Base-by-base conservation (phyloP, 2,329 filamentous ascomycete species). In the Pseudonectria foliicola region DNA sequence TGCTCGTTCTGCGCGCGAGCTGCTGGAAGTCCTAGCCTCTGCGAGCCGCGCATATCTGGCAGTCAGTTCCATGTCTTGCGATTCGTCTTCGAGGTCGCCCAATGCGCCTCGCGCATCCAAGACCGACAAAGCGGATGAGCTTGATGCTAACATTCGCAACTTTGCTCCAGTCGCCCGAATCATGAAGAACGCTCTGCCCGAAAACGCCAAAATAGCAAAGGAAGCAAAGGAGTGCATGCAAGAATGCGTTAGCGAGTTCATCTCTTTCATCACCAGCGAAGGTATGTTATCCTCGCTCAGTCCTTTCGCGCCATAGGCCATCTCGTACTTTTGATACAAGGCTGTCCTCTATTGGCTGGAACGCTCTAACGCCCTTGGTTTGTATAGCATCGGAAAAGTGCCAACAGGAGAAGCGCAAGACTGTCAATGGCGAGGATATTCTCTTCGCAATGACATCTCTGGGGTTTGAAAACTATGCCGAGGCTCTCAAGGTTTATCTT, bases 171-270 rank as follows among this genome's bases (percentile, higher is more conserved):
- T 98, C 56, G 92, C 92, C 48, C 84, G 92, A 38, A 96, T 98
- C 63, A 98, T 98, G 92, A 98, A 98, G 66, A 84, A 88, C 53
- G 92, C 92, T 6, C 73, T 98, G 31, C 92, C 92, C 33, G 92
- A 98, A 48, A 98, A 98, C 58, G 92, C 92, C 50, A 98, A 98
- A 67, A 98, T 98, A 43, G 89, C 89, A 40, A 98, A 98, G 61
- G 92, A 98, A 61, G 92, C 92, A 37, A 98, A 98, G 64, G 92
- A 98, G 62, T 98, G 92, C 67, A 96, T 98, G 92, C 92, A 98
- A 64, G 92, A 98, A 64, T 98, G 92, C 59, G 92, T 98, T 39
- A 95, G 89, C 79, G 92, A 98, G 67, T 98, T 98, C 64, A 98
- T 98, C 70, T 95, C 87, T 6, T 98, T 98, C 72, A 96, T 98